Evolutionary conservation across 805 yeast genomes (phyloP).

Genomic region (Suhomyces xylopsoci): DNA sequence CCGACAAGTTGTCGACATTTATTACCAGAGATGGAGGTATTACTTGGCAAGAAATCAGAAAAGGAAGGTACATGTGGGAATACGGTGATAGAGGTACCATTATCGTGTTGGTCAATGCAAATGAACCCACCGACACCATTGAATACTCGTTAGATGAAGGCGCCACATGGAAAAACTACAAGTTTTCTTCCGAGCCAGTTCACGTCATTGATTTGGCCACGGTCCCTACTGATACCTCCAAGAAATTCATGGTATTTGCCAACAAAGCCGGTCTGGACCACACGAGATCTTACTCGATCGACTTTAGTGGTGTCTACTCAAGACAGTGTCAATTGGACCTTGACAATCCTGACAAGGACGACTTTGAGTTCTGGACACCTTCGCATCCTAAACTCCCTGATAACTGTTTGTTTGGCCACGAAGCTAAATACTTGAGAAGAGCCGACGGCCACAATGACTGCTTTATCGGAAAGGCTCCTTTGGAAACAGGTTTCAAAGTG

Average conservation of each 20-base stretch:
- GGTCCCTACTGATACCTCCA: constrained; percentile 86
- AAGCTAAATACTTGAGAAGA: constrained; percentile 39
- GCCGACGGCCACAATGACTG: constrained; percentile 54
- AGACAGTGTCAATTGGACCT: constrained; percentile 44
- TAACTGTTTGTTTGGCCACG: constrained; percentile 43
- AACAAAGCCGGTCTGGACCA: constrained; percentile 34
- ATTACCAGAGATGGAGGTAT: constrained; percentile 88
- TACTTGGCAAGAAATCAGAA: constrained; percentile 76
- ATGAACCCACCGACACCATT: constrained; percentile 55
- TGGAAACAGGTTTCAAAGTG: constrained; percentile 53
- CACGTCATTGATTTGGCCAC: constrained; percentile 74
- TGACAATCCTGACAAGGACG: constrained; percentile 40
- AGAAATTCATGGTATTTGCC: constrained; percentile 69
- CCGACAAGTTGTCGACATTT: constrained; percentile 62
- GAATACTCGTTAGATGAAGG: constrained; percentile 80
- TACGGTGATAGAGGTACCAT: constrained; percentile 94
- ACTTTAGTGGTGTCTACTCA: constrained; percentile 32
- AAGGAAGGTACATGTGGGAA: constrained; percentile 87
- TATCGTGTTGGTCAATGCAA: constrained; percentile 64
- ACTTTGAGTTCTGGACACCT: constrained; percentile 44
- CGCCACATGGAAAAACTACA: constrained; percentile 62
- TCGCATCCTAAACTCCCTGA: constrained; percentile 33
- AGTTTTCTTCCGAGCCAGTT: constrained; percentile 58
- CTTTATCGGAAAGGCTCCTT: constrained; percentile 62
- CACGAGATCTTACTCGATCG: constrained; percentile 35